Base-by-base conservation (phyloP, 768 basidiomycete species). In the Mycena kentingensis region DNA sequence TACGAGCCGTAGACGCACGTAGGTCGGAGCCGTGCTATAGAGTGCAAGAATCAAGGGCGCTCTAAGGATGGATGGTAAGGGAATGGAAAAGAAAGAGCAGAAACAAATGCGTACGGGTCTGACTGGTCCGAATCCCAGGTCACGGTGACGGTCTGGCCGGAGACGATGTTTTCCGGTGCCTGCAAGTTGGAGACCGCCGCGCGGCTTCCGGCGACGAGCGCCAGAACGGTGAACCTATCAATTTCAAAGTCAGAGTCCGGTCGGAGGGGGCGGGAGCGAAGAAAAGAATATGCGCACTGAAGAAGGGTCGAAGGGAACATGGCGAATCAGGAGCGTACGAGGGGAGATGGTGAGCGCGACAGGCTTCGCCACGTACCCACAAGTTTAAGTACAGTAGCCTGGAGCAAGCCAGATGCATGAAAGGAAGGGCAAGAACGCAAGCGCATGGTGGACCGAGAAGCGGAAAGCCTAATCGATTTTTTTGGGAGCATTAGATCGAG, bases 101-200 rank as follows among this genome's bases (percentile, higher is more conserved):
- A 0, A 19, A 16, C 13, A 25, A 38, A 2, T 19, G 32, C 41
- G 16, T 21, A 56, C 55, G 27, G 42, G 29, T 51, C 49, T n/a
- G 50, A 27, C 0, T n/a, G 7, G n/a, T 36, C 46, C 27, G 55
- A 37, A 12, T 25, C n/a, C 55, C 50, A 56, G 2, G 50, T 56
- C 4, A 52, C n/a, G n/a, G 35, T 38, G 1, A 52, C 16, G 0
- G 2, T 37, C 3, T 24, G 39, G 1, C 50, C 50, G 8, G 55
- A 46, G 29, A 32, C 26, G 1, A 32, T n/a, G 15, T n/a, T 8
- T 3, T 12, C 8, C 13, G 50, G 3, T 21, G 24, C 46, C 26
- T 51, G 55, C 26, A 56, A 32, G 35, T 52, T 43, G 2, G 55
- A 51, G 31, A 56, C 11, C 1, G 55, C 55, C 1, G 36, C 36